These are phyloP conservation scores for Geoglossum cookeanum DNA, from an alignment of 2,329 filamentous ascomycete species.

Conservation along the genomic window DNA sequence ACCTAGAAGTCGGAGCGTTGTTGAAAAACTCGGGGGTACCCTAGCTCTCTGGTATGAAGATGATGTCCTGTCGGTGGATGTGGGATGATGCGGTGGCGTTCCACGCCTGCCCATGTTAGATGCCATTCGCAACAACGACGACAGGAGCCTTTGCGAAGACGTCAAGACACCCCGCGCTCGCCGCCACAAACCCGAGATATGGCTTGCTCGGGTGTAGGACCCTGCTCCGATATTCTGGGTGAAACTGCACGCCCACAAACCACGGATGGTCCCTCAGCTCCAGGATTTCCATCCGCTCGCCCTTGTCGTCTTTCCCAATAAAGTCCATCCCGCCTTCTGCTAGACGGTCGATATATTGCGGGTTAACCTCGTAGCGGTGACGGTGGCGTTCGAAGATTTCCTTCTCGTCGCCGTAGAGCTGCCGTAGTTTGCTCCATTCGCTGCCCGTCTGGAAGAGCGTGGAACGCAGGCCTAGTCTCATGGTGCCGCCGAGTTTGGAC, in stretches of 20 bases:
- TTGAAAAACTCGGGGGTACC: too few species aligned
- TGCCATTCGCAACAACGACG: too few species aligned
- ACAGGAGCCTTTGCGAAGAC: neutral
- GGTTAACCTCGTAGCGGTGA: constrained; percentile 84
- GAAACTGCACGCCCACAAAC: constrained; percentile 74
- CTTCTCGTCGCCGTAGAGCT: constrained; percentile 42
- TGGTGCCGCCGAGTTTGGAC: constrained; percentile 64
- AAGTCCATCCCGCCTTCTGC: constrained; percentile 53
- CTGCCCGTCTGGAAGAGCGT: constrained; percentile 56
- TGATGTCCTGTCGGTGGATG: too few species aligned
- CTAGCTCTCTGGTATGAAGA: too few species aligned
- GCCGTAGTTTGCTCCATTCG: constrained; percentile 62
- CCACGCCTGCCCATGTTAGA: too few species aligned
- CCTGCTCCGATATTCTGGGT: constrained; percentile 67
- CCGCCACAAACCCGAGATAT: constrained; percentile 72
- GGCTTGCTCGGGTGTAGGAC: constrained; percentile 57
- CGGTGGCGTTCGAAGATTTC: constrained; percentile 53
- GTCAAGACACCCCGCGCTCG: constrained; percentile 44
- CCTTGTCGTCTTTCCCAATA: constrained; percentile 60
- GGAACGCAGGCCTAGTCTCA: constrained; percentile 61
- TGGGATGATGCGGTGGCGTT: too few species aligned
- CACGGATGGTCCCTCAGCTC: constrained; percentile 70
- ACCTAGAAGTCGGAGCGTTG: too few species aligned
- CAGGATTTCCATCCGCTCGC: constrained; percentile 64
- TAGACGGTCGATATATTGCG: constrained; percentile 49